phyloP scores from a whole-genome alignment of 306 rosid genomes.

The Castanea sativa region DNA sequence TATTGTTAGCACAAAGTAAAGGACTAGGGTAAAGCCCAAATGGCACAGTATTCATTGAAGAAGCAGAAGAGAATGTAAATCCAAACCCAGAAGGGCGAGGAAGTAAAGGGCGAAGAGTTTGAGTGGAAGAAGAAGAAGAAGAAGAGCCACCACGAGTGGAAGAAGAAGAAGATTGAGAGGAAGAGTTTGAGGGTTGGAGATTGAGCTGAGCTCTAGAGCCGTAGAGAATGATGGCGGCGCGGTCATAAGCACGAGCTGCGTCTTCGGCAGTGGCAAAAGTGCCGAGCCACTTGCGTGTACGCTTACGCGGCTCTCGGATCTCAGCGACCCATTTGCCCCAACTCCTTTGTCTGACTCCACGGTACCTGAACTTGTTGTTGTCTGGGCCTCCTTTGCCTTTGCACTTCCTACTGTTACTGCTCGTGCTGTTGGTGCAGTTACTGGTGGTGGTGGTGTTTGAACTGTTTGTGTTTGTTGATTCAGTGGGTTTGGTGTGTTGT shows the following conservation, averaged over 20 bases:
- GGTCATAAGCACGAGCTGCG: constrained; percentile 92
- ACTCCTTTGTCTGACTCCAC: constrained; percentile 90
- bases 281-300: constrained; percentile 93
- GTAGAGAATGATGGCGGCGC: constrained; percentile 82
- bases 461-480: constrained; percentile 26
- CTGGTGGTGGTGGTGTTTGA: constrained; percentile 13
- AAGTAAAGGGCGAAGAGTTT: constrained; percentile 67
- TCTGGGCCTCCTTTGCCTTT: constrained; percentile 96
- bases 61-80: constrained; percentile 28
- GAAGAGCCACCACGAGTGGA: constrained; percentile 26
- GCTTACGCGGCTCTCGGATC: constrained; percentile 92
- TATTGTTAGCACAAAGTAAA: constrained; percentile 19
- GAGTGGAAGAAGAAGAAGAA: constrained; percentile 47
- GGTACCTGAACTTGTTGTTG: constrained; percentile 84
- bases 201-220: constrained; percentile 89
- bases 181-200: constrained; percentile 54
- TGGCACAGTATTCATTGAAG: constrained; percentile 32
- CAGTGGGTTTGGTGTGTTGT: constrained; percentile 23
- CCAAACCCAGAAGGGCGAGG: constrained; percentile 63
- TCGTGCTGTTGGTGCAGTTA: neutral
- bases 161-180: constrained; percentile 35
- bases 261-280: constrained; percentile 93
- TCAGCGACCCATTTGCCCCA: constrained; percentile 99
- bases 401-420: constrained; percentile 22
- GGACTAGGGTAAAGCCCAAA: constrained; percentile 26